Evolutionary conservation across 345 rosid genomes (phyloP).

Genomic region (Cardamine occulta): DNA sequence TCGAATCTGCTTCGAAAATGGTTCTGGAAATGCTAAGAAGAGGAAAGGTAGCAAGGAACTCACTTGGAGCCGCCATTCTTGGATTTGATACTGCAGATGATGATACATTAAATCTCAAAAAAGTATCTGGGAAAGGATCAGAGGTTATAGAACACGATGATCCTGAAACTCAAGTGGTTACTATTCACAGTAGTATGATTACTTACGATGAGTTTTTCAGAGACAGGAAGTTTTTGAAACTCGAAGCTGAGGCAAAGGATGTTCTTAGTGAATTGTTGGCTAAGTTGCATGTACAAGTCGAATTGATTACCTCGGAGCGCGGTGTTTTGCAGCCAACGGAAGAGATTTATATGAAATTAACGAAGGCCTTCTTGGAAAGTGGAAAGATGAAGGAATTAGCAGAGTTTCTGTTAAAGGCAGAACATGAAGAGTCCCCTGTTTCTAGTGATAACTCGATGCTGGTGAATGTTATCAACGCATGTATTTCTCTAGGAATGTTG

Average conservation of each 20-base stretch:
- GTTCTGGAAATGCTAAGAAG: slow-evolving; percentile 82
- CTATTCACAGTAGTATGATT: slow-evolving; percentile 40
- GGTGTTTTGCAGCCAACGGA: slow-evolving; percentile 90
- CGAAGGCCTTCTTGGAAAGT: slow-evolving; percentile 77
- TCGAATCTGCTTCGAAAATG: slow-evolving; percentile 80
- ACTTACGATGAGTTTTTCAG: slow-evolving; percentile 58
- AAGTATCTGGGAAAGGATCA: slow-evolving; percentile 38
- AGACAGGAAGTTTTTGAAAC: slow-evolving; percentile 58
- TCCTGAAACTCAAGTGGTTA: slow-evolving; percentile 14
- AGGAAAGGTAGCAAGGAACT: slow-evolving; percentile 75
- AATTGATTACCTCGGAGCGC: slow-evolving; percentile 63
- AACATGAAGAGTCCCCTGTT: slow-evolving; percentile 68
- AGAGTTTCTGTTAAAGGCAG: slow-evolving; percentile 71
- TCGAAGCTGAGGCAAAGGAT: slow-evolving; percentile 68
- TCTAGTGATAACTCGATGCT: slow-evolving; percentile 72
- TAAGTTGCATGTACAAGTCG: slow-evolving; percentile 62
- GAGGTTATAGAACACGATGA: slow-evolving; percentile 33
- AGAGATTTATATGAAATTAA: slow-evolving; percentile 66
- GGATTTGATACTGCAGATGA: slow-evolving; percentile 33
- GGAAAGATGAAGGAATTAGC: slow-evolving; percentile 76
- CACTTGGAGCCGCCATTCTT: slow-evolving; percentile 68
- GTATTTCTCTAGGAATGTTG: slow-evolving; percentile 87
- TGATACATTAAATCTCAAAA: slow-evolving; percentile 33
- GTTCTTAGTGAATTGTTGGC: slow-evolving; percentile 57
- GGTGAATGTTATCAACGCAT: slow-evolving; percentile 69